A percentile compares a stretch with the other conserved stretches of the same genome.
phyloP scores from a whole-genome alignment of 306 rosid species.

The Erythrophleum fordii region DNA sequence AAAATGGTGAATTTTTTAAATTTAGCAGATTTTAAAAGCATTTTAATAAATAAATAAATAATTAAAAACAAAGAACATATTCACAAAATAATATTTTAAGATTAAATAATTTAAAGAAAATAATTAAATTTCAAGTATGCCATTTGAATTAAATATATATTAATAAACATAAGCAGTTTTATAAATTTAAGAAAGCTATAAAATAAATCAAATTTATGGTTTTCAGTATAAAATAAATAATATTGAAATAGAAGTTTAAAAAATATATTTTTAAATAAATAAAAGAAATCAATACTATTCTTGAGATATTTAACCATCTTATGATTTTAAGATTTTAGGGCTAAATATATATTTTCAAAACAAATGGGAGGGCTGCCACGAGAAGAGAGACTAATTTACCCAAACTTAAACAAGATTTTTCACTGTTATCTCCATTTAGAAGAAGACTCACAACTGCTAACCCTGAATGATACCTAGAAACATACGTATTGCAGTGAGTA shows the following conservation, averaged over 20 bases:
- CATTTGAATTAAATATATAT: too few species aligned
- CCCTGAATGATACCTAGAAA: background rate
- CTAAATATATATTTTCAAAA: too few species aligned
- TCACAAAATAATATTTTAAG: background rate
- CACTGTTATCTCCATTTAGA: too few species aligned
- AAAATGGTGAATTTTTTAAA: background rate
- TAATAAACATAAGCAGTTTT: too few species aligned
- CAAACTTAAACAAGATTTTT: slow-evolving; percentile 18
- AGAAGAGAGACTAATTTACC: too few species aligned
- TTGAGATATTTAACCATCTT: background rate
- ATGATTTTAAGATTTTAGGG: background rate
- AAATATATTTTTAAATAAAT: too few species aligned
- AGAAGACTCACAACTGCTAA: background rate
- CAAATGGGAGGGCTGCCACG: too few species aligned
- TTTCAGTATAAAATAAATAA: too few species aligned
- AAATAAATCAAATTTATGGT: too few species aligned
- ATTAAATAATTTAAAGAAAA: background rate
- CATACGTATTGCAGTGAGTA: background rate
- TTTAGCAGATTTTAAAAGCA: background rate
- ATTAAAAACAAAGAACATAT: background rate
- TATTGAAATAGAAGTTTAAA: too few species aligned
- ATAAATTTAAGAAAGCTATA: too few species aligned
- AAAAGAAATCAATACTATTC: background rate
- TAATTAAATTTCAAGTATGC: too few species aligned
- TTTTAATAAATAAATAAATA: background rate